A percentile compares a stretch with the other conserved stretches of the same genome.
These are phyloP conservation scores for Pleurozium schreberi DNA, from an alignment of 225 moss, liverwort and hornwort species.

Conservation along the genomic window DNA sequence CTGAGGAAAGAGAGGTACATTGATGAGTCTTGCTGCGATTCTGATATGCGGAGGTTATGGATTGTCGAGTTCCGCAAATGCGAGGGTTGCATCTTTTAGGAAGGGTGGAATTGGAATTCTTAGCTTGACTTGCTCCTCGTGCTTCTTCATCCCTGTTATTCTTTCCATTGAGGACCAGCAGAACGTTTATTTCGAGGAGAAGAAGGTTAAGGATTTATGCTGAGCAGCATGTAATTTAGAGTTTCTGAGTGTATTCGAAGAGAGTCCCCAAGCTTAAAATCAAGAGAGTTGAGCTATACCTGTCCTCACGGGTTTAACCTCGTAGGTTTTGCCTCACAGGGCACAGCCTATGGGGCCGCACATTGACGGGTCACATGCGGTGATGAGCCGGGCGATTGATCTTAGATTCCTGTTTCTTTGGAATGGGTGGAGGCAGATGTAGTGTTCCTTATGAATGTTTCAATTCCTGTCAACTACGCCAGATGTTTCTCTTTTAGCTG, in stretches of 20 bases:
- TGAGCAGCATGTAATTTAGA: background rate
- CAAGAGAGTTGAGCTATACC: background rate
- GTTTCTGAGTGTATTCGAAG: background rate
- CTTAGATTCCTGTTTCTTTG: background rate
- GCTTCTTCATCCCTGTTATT: background rate
- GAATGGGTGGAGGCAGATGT: background rate
- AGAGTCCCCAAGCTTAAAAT: background rate
- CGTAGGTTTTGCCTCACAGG: background rate
- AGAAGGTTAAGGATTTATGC: background rate
- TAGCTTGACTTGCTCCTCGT: background rate
- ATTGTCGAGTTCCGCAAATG: background rate
- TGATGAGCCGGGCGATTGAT: background rate
- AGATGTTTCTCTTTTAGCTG: background rate
- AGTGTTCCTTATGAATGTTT: background rate
- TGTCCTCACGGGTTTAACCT: background rate
- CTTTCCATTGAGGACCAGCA: background rate
- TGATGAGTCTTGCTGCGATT: background rate
- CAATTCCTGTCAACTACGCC: background rate
- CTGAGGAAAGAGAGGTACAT: background rate
- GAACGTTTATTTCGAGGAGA: background rate
- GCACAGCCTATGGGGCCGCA: background rate
- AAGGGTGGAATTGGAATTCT: background rate
- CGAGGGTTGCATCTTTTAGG: background rate
- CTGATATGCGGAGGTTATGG: background rate
- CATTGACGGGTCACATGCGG: background rate